These are phyloP conservation scores for Mycena latifolia DNA, from an alignment of 768 basidiomycete genomes.

Conservation along the genomic window DNA sequence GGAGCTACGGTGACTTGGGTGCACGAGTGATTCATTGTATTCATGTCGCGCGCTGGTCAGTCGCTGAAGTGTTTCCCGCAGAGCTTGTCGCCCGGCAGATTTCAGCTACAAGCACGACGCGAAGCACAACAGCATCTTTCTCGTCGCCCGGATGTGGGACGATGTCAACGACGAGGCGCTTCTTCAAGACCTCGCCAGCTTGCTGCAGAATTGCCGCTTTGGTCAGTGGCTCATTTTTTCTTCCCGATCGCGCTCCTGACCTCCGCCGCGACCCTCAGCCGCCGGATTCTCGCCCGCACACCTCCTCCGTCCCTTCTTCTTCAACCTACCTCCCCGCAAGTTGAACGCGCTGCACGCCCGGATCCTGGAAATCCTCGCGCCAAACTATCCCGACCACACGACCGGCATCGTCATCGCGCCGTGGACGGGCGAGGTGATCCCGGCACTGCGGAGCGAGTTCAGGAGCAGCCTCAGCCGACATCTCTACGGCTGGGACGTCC, in stretches of 20 bases:
- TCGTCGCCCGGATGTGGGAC: conserved; percentile 70
- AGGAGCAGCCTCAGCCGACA: conserved; percentile 64
- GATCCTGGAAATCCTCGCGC: conserved; percentile 60
- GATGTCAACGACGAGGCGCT: conserved; percentile 50
- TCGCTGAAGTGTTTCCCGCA: conserved; percentile 42
- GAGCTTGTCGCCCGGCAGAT: conserved; percentile 73
- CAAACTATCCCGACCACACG: conserved; percentile 47
- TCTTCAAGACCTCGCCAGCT: conserved; percentile 47
- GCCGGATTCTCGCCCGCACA: conserved; percentile 62
- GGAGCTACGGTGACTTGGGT: conserved; percentile 71
- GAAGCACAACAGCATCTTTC: conserved; percentile 64
- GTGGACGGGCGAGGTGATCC: conserved; percentile 45
- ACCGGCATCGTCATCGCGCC: conserved; percentile 45
- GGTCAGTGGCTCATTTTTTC: conserved; percentile 41
- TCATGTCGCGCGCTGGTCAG: conserved; percentile 8
- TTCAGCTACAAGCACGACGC: conserved; percentile 89
- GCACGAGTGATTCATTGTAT: conserved; percentile 66
- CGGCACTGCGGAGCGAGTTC: conserved; percentile 58
- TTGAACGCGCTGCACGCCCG: conserved; percentile 54
- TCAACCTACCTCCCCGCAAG: conserved; percentile 53
- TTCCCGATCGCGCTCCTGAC: no score
- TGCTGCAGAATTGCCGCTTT: conserved; percentile 46
- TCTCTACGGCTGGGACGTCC: conserved; percentile 71
- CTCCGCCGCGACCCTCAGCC: conserved; percentile 38
- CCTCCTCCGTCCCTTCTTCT: conserved; percentile 63